phyloP scores from a whole-genome alignment of 2,329 filamentous ascomycete species.

The Sclerotinia nivalis region DNA sequence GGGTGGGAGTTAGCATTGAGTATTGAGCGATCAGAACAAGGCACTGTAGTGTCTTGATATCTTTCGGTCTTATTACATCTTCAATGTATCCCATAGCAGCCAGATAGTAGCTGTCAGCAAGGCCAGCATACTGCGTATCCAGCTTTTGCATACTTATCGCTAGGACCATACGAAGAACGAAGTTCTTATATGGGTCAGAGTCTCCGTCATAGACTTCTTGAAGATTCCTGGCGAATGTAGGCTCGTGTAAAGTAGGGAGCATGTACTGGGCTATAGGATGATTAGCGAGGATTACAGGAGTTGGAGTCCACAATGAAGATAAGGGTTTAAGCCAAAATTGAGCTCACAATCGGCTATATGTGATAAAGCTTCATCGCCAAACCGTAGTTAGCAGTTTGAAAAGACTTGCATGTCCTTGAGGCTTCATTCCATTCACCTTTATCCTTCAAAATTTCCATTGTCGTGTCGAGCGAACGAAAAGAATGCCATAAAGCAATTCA shows the following conservation, averaged over 20 bases:
- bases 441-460: background rate
- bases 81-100: slow-evolving; percentile 85
- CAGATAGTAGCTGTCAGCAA: slow-evolving; percentile 93
- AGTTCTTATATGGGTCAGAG: slow-evolving; percentile 79
- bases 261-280: slow-evolving; percentile 72
- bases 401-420: slow-evolving; percentile 1
- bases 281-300: slow-evolving; percentile 25
- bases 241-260: slow-evolving; percentile 84
- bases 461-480: background rate
- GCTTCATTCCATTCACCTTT: slow-evolving; percentile 8
- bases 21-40: slow-evolving; percentile 86
- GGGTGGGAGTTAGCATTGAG: slow-evolving; percentile 86
- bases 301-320: slow-evolving; percentile 3
- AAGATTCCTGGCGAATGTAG: slow-evolving; percentile 71
- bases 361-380: slow-evolving; percentile 15
- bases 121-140: slow-evolving; percentile 82
- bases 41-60: slow-evolving; percentile 87
- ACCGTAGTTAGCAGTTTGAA: slow-evolving; percentile 16
- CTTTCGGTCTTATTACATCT: slow-evolving; percentile 80
- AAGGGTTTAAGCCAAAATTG: slow-evolving; percentile 19
- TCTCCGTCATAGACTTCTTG: slow-evolving; percentile 78
- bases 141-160: slow-evolving; percentile 94
- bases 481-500: background rate
- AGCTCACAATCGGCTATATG: slow-evolving; percentile 18
- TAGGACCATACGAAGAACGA: slow-evolving; percentile 85